Conservation (phyloP, 202 grass and related monocot species). For the Digitaria exilis region DNA sequence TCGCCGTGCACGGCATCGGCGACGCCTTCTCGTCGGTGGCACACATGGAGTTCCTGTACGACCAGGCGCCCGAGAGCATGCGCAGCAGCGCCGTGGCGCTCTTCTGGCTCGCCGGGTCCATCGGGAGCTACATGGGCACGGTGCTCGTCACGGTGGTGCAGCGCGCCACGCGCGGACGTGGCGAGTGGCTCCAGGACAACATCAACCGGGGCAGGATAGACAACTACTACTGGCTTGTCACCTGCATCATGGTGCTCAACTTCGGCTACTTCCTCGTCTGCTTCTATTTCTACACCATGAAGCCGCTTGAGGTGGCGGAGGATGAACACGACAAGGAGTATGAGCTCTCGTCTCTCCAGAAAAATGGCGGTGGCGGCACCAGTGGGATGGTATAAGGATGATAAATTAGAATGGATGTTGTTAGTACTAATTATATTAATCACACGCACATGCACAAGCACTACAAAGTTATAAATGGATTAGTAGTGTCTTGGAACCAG, state of each 20-base stretch:
- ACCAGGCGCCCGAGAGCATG: slow-evolving; percentile 64
- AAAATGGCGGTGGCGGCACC: slow-evolving; percentile 39
- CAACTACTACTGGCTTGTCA: slow-evolving; percentile 60
- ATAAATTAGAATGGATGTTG: neutral
- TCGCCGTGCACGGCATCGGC: slow-evolving; percentile 43
- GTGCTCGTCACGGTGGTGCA: slow-evolving; percentile 49
- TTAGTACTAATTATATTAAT: neutral
- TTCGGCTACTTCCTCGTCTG: slow-evolving; percentile 46
- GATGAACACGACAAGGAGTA: neutral
- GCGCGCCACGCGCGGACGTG: slow-evolving; percentile 13
- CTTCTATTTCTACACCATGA: slow-evolving; percentile 47
- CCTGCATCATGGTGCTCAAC: slow-evolving; percentile 41
- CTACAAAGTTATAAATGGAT: neutral
- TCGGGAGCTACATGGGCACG: slow-evolving; percentile 55
- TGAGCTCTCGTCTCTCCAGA: slow-evolving; percentile 5
- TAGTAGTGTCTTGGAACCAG: neutral
- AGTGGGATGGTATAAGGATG: slow-evolving; percentile 12
- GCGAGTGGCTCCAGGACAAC: slow-evolving; percentile 59
- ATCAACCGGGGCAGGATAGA: slow-evolving; percentile 59
- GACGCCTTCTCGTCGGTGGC: slow-evolving; percentile 58
- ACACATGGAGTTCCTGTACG: slow-evolving; percentile 61
- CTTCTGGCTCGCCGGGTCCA: slow-evolving; percentile 48
- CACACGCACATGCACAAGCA: neutral
- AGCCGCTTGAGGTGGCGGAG: slow-evolving; percentile 35
- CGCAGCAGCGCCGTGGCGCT: slow-evolving; percentile 48